Conservation (phyloP, 2,329 filamentous ascomycete species). For the Calonectria pseudoturangicola region DNA sequence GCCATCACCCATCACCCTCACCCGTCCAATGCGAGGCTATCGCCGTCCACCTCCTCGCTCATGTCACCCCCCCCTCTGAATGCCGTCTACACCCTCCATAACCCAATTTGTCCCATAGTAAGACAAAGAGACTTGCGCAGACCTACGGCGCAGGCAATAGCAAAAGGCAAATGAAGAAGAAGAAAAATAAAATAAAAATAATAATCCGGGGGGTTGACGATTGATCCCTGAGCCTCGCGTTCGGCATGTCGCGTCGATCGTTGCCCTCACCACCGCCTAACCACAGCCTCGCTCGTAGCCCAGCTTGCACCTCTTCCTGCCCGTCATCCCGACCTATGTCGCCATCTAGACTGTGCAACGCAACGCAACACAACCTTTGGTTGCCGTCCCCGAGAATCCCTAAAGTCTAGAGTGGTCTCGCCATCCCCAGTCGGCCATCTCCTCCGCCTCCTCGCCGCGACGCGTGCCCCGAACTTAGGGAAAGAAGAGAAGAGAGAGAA, state of each 20-base stretch:
- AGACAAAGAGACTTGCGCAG: slow-evolving; percentile 23
- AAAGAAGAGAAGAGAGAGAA: too few species aligned
- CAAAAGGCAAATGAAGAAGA: background rate
- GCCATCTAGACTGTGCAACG: background rate
- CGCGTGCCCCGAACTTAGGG: slow-evolving; percentile 19
- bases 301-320: slow-evolving; percentile 14
- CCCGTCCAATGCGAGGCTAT: slow-evolving; percentile 30
- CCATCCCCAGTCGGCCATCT: background rate
- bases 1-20: slow-evolving; percentile 24
- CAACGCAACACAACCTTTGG: background rate
- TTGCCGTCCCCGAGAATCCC: slow-evolving; percentile 15
- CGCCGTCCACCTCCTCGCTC: slow-evolving; percentile 31
- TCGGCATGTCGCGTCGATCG: slow-evolving; percentile 37
- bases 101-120: slow-evolving; percentile 11
- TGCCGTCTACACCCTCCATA: slow-evolving; percentile 37
- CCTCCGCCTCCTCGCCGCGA: background rate
- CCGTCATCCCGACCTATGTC: slow-evolving; percentile 10
- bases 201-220: slow-evolving; percentile 26
- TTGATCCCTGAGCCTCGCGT: slow-evolving; percentile 24
- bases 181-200: slow-evolving; percentile 19
- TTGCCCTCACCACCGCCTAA: slow-evolving; percentile 19
- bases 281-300: slow-evolving; percentile 27
- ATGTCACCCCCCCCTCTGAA: slow-evolving; percentile 20
- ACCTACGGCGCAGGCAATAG: slow-evolving; percentile 10
- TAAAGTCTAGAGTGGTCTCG: slow-evolving; percentile 24